Evolutionary conservation across 352 stramenopile genomes (phyloP).

Genomic region (Phytopythium vexans): DNA sequence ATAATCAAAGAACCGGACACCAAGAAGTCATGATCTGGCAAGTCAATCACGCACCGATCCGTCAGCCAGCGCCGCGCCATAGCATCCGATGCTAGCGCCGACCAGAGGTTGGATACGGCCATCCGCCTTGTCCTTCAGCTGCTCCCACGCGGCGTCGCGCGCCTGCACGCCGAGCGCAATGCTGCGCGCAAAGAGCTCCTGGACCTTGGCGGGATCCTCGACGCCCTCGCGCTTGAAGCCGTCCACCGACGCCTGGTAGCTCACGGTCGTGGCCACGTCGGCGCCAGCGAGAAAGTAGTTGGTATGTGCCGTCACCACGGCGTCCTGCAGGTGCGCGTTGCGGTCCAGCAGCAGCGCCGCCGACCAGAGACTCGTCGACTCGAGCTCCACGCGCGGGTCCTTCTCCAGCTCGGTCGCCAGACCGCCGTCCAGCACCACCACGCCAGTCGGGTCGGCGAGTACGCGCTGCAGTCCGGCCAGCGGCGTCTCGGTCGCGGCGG

Average conservation of each 20-base stretch:
- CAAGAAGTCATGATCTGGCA: background rate
- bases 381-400: constrained; percentile 53
- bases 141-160: constrained; percentile 55
- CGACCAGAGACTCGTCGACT: constrained; percentile 63
- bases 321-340: constrained; percentile 46
- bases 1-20: background rate
- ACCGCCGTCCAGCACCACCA: constrained; percentile 72
- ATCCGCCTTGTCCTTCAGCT: constrained; percentile 24
- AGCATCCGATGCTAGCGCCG: constrained; percentile 84
- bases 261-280: constrained; percentile 77
- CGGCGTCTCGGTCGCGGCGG: constrained; percentile 17
- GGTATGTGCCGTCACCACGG: constrained; percentile 66
- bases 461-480: constrained; percentile 32
- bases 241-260: constrained; percentile 85
- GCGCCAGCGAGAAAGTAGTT: constrained; percentile 75
- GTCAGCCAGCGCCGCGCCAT: constrained; percentile 77
- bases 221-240: constrained; percentile 73
- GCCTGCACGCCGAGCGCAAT: constrained; percentile 69
- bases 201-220: constrained; percentile 36
- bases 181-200: constrained; percentile 68
- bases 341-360: constrained; percentile 59
- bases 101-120: constrained; percentile 62
- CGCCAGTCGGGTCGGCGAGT: constrained; percentile 18
- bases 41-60: constrained; percentile 57
- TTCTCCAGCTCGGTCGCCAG: constrained; percentile 81